These are phyloP conservation scores for Puccinia horiana DNA, from an alignment of 1,284 basidiomycete genomes.

Conservation along the genomic window DNA sequence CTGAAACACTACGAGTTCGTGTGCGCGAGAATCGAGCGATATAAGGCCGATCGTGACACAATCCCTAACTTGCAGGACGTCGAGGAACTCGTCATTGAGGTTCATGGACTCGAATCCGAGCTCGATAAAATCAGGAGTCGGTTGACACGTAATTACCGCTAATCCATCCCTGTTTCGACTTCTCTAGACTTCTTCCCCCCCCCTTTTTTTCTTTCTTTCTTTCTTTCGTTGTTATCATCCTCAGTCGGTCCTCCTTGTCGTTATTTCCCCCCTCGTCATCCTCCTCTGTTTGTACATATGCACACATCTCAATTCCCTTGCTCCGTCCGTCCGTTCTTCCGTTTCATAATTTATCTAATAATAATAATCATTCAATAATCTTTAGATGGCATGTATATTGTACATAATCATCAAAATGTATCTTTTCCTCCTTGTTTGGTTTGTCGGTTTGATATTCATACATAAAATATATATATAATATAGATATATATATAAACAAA, in stretches of 20 bases:
- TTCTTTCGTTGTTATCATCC: neutral
- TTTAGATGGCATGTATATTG: no score
- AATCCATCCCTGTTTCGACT: neutral
- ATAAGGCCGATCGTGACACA: neutral
- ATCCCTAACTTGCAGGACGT: constrained; percentile 24
- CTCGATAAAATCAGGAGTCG: constrained; percentile 10
- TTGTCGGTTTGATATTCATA: no score
- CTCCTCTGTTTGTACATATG: no score
- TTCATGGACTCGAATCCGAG: constrained; percentile 14
- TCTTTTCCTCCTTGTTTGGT: no score
- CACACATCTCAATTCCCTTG: no score
- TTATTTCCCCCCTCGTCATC: neutral
- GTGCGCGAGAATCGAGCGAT: neutral
- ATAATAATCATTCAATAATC: no score
- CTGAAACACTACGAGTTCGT: constrained; percentile 35
- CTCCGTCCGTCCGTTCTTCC: no score
- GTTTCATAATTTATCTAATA: no score
- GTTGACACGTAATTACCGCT: neutral
- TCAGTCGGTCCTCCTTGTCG: neutral
- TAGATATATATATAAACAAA: no score
- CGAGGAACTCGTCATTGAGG: constrained; percentile 32
- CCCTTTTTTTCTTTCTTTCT: neutral
- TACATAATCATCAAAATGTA: no score
- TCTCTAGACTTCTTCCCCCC: neutral
- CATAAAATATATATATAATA: no score